Base-by-base conservation (phyloP, 495 filamentous ascomycete genomes). In the Aspergillus indologenus region DNA sequence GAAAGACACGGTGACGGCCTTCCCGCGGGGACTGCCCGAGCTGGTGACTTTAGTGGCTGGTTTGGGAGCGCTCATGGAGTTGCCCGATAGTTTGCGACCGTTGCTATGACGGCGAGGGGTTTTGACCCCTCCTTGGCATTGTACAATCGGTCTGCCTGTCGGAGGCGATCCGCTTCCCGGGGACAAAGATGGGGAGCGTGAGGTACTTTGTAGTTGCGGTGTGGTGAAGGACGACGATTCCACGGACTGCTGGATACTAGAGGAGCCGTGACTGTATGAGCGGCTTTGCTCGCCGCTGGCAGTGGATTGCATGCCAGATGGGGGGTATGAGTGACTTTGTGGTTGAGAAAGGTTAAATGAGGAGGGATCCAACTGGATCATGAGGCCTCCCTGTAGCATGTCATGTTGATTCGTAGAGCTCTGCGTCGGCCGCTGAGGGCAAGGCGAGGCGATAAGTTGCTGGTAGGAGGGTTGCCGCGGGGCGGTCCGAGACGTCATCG, bases 1-100 rank as follows among this genome's bases (percentile, higher is more conserved):
- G 65, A 98, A 98, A 1, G 85, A 86, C 44, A 88, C 83, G 11
- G 69, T 75, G 24, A 76, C 75, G 22, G 75, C 66, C 49, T 73
- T 76, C 47, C 67, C 68, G 52, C 65, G 44, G 23, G 76, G 71
- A 40, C 73, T 76, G 40, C 58, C 63, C 44, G 67, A 64, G 22
- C 45, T 56, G 42, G 51, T 53, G 24, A 56, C 24, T 29, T 55
- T 45, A 57, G 72, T 79, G 44, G 62, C 67, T 2, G 75, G 66
- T 54, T 75, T 77, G 34, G 74, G 75, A 8, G 60, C 64, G 22
- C 55, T 66, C 63, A 64, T 73, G 52, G 73, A 72, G 56, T 71
- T 69, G 8, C 68, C 63, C 1, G 76, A 77, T 31, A 77, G 61
- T 43, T 78, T 78, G 24, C 72, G 69, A 45, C 63, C 63, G 53